Evolutionary conservation across 2,329 filamentous ascomycete genomes (phyloP).

Genomic region (Macrophomina tecta): DNA sequence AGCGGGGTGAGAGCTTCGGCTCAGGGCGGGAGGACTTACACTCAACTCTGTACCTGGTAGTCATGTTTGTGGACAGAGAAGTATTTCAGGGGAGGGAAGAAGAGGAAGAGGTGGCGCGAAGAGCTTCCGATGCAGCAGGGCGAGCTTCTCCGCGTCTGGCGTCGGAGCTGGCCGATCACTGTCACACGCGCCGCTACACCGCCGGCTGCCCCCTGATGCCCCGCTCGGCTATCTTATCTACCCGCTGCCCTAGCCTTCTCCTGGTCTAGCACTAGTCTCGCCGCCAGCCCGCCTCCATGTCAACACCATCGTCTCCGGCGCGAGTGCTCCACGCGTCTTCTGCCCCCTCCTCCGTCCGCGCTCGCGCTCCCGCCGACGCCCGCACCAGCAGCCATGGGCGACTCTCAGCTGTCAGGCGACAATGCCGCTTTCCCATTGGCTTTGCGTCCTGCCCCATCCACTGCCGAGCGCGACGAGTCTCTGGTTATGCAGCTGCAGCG

Average conservation of each 20-base stretch:
- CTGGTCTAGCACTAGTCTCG: background rate
- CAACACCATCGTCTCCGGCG: background rate
- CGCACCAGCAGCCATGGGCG: constrained; percentile 9
- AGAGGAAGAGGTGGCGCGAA: constrained; percentile 12
- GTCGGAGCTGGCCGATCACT: constrained; percentile 22
- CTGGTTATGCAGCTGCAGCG: constrained; percentile 78
- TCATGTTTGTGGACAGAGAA: constrained; percentile 41
- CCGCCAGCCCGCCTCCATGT: constrained; percentile 13
- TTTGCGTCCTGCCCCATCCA: constrained; percentile 64
- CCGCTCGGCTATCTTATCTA: constrained; percentile 16
- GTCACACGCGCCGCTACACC: constrained; percentile 16
- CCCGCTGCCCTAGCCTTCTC: background rate
- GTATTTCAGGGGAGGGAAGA: constrained; percentile 13
- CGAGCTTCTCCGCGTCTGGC: constrained; percentile 22
- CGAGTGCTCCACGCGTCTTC: background rate
- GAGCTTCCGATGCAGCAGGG: constrained; percentile 2
- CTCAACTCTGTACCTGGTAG: constrained; percentile 51
- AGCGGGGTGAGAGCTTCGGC: background rate
- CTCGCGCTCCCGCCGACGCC: background rate
- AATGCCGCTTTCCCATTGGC: constrained; percentile 54
- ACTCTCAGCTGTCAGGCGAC: constrained; percentile 34
- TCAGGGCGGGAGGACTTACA: constrained; percentile 36
- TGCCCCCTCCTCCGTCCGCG: background rate
- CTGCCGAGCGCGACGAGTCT: constrained; percentile 58
- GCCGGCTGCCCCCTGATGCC: background rate